phyloP scores from a whole-genome alignment of 2,329 filamentous ascomycete genomes.

The Sporothrix phasma region DNA sequence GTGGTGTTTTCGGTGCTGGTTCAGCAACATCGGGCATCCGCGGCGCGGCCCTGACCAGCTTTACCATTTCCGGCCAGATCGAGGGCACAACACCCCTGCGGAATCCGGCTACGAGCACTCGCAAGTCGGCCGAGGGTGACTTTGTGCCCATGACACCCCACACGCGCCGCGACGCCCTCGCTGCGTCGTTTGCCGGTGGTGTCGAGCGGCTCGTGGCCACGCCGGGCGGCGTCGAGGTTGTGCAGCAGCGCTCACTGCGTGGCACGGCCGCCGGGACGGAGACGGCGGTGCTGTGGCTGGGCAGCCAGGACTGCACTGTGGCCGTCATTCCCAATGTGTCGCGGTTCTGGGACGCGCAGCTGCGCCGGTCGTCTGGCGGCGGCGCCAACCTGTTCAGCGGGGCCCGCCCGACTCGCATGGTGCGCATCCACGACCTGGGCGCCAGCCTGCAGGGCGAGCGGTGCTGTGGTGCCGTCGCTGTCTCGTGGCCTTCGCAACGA shows the following conservation, averaged over 20 bases:
- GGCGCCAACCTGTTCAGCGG: conserved; percentile 45
- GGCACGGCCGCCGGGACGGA: conserved; percentile 41
- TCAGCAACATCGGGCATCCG: conserved; percentile 41
- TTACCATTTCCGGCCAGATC: conserved; percentile 48
- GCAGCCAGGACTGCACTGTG: conserved; percentile 43
- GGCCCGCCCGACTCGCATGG: conserved; percentile 44
- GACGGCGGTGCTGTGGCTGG: conserved; percentile 47
- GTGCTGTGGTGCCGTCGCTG: conserved; percentile 41
- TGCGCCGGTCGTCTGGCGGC: conserved; percentile 36
- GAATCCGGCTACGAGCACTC: conserved; percentile 27
- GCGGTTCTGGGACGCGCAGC: conserved; percentile 51
- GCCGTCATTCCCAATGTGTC: conserved; percentile 45
- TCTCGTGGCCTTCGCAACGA: conserved; percentile 28
- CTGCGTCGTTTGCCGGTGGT: conserved; percentile 33
- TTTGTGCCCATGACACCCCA: conserved; percentile 58
- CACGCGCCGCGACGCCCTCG: conserved; percentile 44
- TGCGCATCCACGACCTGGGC: conserved; percentile 43
- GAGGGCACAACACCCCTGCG: conserved; percentile 50
- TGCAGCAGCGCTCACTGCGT: conserved; percentile 32
- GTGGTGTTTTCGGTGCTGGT: conserved; percentile 32
- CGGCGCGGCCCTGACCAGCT: conserved; percentile 49
- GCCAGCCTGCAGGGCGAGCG: conserved; percentile 48
- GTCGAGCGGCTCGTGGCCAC: conserved; percentile 43
- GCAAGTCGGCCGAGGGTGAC: conserved; percentile 33
- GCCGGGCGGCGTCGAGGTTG: conserved; percentile 43